phyloP scores from a whole-genome alignment of 2,329 filamentous ascomycete species.

The Cadophora gregata region DNA sequence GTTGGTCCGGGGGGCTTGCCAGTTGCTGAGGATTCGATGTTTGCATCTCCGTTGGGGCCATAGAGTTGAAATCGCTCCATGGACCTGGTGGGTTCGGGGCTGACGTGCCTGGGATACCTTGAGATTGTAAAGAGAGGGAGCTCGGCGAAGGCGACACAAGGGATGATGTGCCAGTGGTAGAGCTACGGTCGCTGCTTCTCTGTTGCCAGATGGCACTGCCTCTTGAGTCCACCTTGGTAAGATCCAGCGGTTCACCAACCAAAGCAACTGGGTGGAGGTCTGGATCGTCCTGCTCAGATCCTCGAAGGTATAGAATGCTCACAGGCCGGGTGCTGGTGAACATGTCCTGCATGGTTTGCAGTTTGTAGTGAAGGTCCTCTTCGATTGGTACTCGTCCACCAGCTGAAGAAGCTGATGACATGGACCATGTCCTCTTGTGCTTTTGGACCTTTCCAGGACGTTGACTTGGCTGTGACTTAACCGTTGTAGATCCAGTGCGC shows the following conservation, averaged over 20 bases:
- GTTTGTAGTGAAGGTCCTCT: conserved; percentile 80
- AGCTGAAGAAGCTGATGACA: conserved; percentile 77
- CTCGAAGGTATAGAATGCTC: conserved; percentile 78
- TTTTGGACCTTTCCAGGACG: conserved; percentile 84
- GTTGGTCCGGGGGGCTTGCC: conserved; percentile 55
- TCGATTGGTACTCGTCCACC: conserved; percentile 63
- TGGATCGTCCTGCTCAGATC: conserved; percentile 79
- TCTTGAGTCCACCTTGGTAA: conserved; percentile 55
- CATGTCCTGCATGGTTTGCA: conserved; percentile 84
- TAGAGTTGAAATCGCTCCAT: conserved; percentile 65
- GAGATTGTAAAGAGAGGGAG: conserved; percentile 66
- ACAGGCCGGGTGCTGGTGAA: conserved; percentile 82
- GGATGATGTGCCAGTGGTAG: conserved; percentile 63
- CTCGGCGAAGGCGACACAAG: conserved; percentile 72
- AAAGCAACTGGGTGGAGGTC: conserved; percentile 79
- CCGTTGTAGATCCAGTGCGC: conserved; percentile 54
- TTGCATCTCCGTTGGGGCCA: conserved; percentile 54
- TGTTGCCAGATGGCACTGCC: conserved; percentile 47
- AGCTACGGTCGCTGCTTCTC: conserved; percentile 59
- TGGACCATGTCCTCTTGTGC: conserved; percentile 94
- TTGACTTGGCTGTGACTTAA: conserved; percentile 52
- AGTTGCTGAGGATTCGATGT: conserved; percentile 49
- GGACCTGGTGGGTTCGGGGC: conserved; percentile 48
- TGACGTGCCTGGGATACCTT: conserved; percentile 50
- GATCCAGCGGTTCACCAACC: conserved; percentile 68